Base-by-base conservation (phyloP, 495 filamentous ascomycete genomes). In the Entonaema liquescens region DNA sequence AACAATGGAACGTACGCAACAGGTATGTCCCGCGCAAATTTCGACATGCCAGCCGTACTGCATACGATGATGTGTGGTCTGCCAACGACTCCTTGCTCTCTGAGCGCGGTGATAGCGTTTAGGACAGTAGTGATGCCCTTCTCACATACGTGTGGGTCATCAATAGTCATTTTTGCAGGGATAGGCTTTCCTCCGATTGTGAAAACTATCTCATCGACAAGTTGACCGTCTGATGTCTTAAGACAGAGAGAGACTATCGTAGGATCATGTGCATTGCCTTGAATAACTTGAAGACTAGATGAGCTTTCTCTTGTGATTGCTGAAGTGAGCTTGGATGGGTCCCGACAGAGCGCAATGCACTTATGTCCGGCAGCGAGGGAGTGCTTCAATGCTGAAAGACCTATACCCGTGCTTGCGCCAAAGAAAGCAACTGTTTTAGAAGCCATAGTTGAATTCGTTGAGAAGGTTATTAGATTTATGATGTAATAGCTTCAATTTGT, bases 131-230 rank as follows among this genome's bases (percentile, higher is more conserved):
- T 38, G 3, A 86, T 84, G 36, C 80, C 85, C 25, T 81, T 79
- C 50, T 83, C 77, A 77, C 90, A 91, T 54, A 90, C 80, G n/a
- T 80, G 72, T 0, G 88, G 84, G 74, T 91, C 87, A 62, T 84
- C 80, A 25, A 88, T 70, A 1, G 73, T 50, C 76, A 80, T 67
- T 44, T 67, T 74, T 0, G 47, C 38, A 21, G 62, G 21, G 54
- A 71, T 47, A 40, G 79, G 77, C 2, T 68, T 58, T 36, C 74
- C 78, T 60, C 86, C 86, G 62, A 89, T 79, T 19, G 83, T 83
- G 57, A 76, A 83, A 59, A 89, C 57, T 60, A 89, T 70, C 42
- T 66, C 75, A 64, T 81, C 77, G 35, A 79, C 75, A 12, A 85
- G 73, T 33, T 54, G 47, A 29, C 55, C 26, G 15, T 74, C 65